A percentile compares a stretch with the other conserved stretches of the same genome.
Conservation (phyloP, 129 eudicot species). For the Oenanthe sinensis region DNA sequence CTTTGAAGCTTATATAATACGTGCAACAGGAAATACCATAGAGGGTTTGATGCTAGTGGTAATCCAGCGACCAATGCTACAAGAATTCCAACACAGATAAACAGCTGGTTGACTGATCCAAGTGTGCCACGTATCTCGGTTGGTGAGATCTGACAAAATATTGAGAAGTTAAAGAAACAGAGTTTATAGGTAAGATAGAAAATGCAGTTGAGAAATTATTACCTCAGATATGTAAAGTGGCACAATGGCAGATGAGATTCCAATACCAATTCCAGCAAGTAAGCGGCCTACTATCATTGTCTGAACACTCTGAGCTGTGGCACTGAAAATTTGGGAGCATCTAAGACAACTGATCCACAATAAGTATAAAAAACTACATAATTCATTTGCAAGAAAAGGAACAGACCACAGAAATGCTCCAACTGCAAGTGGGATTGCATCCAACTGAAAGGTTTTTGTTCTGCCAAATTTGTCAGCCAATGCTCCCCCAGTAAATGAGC, state of each 20-base stretch:
- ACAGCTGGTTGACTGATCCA: conserved; percentile 88
- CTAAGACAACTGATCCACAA: conserved; percentile 13
- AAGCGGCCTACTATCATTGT: conserved; percentile 82
- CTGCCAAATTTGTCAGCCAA: conserved; percentile 91
- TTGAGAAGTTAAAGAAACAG: conserved; percentile 14
- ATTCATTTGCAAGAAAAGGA: background rate
- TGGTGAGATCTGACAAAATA: conserved; percentile 67
- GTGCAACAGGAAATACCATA: conserved; percentile 42
- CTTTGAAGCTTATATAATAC: background rate
- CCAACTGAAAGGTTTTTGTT: conserved; percentile 67
- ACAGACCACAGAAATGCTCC: conserved; percentile 92
- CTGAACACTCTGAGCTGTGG: conserved; percentile 59
- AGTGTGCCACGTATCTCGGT: conserved; percentile 97
- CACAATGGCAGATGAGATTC: conserved; percentile 91
- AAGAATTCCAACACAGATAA: conserved; percentile 84
- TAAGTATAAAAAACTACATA: background rate
- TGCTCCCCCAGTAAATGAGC: conserved; percentile 90
- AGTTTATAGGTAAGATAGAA: background rate
- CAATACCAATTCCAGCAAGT: conserved; percentile 89
- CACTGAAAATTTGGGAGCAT: conserved; percentile 35
- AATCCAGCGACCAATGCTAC: conserved; percentile 88
- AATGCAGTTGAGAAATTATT: conserved; percentile 9
- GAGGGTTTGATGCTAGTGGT: conserved; percentile 63
- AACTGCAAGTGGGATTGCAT: conserved; percentile 78
- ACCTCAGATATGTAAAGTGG: conserved; percentile 98